Conservation (phyloP, 768 basidiomycete genomes). For the Terana coerulea region DNA sequence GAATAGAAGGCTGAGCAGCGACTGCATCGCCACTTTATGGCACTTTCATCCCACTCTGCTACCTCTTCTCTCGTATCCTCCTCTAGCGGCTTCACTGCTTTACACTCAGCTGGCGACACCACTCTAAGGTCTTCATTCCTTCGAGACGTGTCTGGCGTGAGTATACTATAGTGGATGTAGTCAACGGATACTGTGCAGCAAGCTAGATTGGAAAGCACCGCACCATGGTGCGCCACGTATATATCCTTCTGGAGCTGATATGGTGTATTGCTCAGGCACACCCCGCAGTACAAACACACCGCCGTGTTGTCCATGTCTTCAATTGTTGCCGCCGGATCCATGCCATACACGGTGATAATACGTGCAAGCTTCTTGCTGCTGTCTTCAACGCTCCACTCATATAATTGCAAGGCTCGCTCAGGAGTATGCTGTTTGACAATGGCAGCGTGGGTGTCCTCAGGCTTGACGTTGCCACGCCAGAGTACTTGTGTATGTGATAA, state of each 20-base stretch:
- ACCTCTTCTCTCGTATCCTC: neutral
- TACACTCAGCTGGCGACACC: neutral
- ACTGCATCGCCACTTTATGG: neutral
- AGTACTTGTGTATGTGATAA: neutral
- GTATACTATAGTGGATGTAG: neutral
- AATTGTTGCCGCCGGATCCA: too few species aligned
- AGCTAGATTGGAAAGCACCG: too few species aligned
- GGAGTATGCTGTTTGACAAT: neutral
- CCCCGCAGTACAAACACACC: too few species aligned
- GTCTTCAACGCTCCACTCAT: neutral
- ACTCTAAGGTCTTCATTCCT: neutral
- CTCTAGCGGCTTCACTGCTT: neutral
- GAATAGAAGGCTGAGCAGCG: neutral
- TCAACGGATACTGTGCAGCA: too few species aligned
- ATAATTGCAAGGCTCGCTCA: neutral
- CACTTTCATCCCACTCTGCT: neutral
- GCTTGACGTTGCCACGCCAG: neutral
- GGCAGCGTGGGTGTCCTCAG: neutral
- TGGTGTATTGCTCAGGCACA: neutral
- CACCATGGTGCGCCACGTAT: neutral
- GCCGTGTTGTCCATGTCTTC: too few species aligned
- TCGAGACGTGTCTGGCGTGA: neutral
- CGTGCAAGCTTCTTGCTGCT: neutral
- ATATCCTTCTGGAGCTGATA: too few species aligned
- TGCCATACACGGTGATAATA: neutral